A percentile compares a stretch with the other conserved stretches of the same genome.
phyloP scores from a whole-genome alignment of 2,329 filamentous ascomycete genomes.

The Ilyonectria destructans region DNA sequence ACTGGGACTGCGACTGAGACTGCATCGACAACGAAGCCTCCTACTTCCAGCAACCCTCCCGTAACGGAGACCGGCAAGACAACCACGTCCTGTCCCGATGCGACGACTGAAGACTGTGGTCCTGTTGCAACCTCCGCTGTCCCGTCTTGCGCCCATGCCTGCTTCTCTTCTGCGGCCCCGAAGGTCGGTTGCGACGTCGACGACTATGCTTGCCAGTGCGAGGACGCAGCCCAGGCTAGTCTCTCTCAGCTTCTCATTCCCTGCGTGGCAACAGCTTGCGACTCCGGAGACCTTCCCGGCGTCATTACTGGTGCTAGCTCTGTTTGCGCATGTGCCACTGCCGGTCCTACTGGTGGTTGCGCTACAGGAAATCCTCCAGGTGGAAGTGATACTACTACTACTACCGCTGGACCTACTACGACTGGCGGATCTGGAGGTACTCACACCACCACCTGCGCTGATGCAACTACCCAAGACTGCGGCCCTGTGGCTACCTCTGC shows the following conservation, averaged over 20 bases:
- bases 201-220: constrained; percentile 51
- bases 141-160: constrained; percentile 49
- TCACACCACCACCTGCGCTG: constrained; percentile 26
- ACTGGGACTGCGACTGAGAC: neutral
- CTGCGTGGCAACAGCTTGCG: constrained; percentile 47
- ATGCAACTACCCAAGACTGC: constrained; percentile 40
- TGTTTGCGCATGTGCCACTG: constrained; percentile 20
- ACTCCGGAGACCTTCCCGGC: constrained; percentile 37
- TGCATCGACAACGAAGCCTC: neutral
- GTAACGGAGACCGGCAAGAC: neutral
- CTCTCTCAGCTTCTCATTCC: constrained; percentile 47
- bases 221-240: constrained; percentile 40
- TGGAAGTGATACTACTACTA: constrained; percentile 10
- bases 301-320: constrained; percentile 46
- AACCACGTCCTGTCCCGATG: constrained; percentile 31
- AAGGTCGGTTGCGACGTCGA: constrained; percentile 46
- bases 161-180: constrained; percentile 48
- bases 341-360: constrained; percentile 18
- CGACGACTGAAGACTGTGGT: constrained; percentile 43
- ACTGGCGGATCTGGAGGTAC: neutral
- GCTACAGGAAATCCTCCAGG: constrained; percentile 1
- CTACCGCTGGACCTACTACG: constrained; percentile 7
- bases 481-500: constrained; percentile 46
- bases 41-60: neutral
- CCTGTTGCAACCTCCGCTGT: constrained; percentile 48